These are phyloP conservation scores for Meyerozyma sp. DNA, from an alignment of 1,139 yeast species.

Conservation along the genomic window DNA sequence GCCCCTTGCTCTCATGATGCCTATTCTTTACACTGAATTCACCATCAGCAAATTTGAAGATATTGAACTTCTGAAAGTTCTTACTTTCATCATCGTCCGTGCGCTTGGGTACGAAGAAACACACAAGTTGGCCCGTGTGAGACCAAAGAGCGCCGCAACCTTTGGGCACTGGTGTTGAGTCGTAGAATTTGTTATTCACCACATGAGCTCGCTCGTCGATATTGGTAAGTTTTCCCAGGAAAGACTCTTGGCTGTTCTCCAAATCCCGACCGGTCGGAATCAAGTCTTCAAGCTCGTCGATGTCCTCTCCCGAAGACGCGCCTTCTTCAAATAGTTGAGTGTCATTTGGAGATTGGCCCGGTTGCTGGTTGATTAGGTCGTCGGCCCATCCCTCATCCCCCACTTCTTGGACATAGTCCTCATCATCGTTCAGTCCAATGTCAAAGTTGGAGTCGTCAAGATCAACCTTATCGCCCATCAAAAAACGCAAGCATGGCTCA, in stretches of 20 bases:
- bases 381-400: slow-evolving; percentile 45
- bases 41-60: slow-evolving; percentile 36
- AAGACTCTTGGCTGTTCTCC: neutral
- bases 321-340: slow-evolving; percentile 19
- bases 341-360: slow-evolving; percentile 13
- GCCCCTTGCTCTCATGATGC: slow-evolving; percentile 10
- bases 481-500: slow-evolving; percentile 71
- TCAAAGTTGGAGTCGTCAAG: slow-evolving; percentile 28
- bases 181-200: slow-evolving; percentile 32
- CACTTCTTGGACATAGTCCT: slow-evolving; percentile 24
- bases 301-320: slow-evolving; percentile 29
- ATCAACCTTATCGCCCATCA: slow-evolving; percentile 77
- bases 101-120: slow-evolving; percentile 68
- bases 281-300: slow-evolving; percentile 28
- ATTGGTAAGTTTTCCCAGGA: neutral
- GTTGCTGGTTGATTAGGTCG: slow-evolving; percentile 37
- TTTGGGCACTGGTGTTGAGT: slow-evolving; percentile 85
- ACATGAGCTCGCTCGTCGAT: neutral
- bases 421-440: slow-evolving; percentile 11
- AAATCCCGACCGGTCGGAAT: slow-evolving; percentile 15
- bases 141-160: slow-evolving; percentile 94
- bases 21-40: slow-evolving; percentile 25
- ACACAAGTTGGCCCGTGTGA: slow-evolving; percentile 67
- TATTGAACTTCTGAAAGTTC: slow-evolving; percentile 27
- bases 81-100: slow-evolving; percentile 25